Evolutionary conservation across 352 stramenopile species (phyloP), one percentile per base, ranked within the genome.

Genomic region (Globisporangium heterothallicum): DNA sequence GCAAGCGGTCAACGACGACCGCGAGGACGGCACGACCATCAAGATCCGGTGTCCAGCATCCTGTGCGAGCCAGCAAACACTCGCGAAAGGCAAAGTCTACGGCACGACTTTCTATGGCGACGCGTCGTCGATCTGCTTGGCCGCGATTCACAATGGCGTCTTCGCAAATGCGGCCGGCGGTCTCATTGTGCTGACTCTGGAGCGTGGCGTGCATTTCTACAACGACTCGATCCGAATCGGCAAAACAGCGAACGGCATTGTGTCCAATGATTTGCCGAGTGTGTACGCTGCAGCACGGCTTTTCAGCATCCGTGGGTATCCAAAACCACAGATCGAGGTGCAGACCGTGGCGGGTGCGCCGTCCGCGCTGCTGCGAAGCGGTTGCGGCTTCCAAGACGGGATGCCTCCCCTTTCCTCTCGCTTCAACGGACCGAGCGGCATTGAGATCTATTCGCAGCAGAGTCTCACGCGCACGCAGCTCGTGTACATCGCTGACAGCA

Each of bases 331-430:
- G 54, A 48, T 96, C 12, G 79, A 91, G 60, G 78, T 97, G 6
- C 79, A 98, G 49, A 98, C 93, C 6, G 74, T 98, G 16, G 86
- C 94, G 7, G 95, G 95, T 13, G 68, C 71, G 9, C 84, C 93
- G 9, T 75, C 84, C 14, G 87, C 80, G 19, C 66, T 92, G 12
- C 73, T 96, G 10, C 80, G 88, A 49, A 73, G 85, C 22, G 77
- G 78, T 27, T 97, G 92, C 66, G 93, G 95, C 5, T 95, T 78
- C 45, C 49, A 66, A 2, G 88, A 98, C 51, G 73, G 70, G 24
- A 84, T 91, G 58, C 92, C 90, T 13, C 75, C 95, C 4, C 75
- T 96, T 38, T 78, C 66, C 0, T 78, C 90, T 7, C 72, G 71
- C n/a, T 90, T 95, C 40, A 68, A 81, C 63, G 70, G 62, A 5